A percentile compares a stretch with the other conserved stretches of the same genome.
Conservation (phyloP, 306 rosid genomes). For the Trifolium fragiferum region DNA sequence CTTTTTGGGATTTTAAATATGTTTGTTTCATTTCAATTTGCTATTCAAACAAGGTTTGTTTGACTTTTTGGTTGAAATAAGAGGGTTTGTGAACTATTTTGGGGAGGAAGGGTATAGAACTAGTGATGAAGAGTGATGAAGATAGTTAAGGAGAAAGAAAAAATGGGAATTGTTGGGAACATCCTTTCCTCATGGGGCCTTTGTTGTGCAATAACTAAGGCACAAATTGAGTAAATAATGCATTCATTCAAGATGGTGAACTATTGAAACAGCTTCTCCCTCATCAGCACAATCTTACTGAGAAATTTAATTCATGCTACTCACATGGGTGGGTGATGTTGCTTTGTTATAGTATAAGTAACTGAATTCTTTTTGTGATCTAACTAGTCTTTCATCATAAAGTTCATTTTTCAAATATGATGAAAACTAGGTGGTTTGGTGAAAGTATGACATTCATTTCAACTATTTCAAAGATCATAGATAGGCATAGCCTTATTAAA, state of each 20-base stretch:
- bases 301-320: slow-evolving; percentile 40
- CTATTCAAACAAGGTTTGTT: slow-evolving; percentile 29
- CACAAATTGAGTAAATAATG: slow-evolving; percentile 51
- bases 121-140: neutral
- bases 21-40: slow-evolving; percentile 15
- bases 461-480: slow-evolving; percentile 11
- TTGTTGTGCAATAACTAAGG: slow-evolving; percentile 39
- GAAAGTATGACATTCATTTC: slow-evolving; percentile 30
- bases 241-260: slow-evolving; percentile 43
- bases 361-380: slow-evolving; percentile 27
- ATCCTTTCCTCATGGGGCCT: slow-evolving; percentile 47
- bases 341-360: neutral
- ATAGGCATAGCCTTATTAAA: neutral
- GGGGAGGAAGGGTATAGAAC: slow-evolving; percentile 45
- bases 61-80: slow-evolving; percentile 13
- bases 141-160: neutral
- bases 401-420: slow-evolving; percentile 3
- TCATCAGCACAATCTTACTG: slow-evolving; percentile 38
- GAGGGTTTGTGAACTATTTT: slow-evolving; percentile 39
- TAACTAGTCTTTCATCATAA: slow-evolving; percentile 13
- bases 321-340: slow-evolving; percentile 43
- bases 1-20: slow-evolving; percentile 16
- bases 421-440: slow-evolving; percentile 22
- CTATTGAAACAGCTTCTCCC: slow-evolving; percentile 32
- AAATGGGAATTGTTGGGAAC: slow-evolving; percentile 42